A percentile compares a stretch with the other conserved stretches of the same genome.
phyloP scores from a whole-genome alignment of 306 rosid species.

The Cucumis hystrix region DNA sequence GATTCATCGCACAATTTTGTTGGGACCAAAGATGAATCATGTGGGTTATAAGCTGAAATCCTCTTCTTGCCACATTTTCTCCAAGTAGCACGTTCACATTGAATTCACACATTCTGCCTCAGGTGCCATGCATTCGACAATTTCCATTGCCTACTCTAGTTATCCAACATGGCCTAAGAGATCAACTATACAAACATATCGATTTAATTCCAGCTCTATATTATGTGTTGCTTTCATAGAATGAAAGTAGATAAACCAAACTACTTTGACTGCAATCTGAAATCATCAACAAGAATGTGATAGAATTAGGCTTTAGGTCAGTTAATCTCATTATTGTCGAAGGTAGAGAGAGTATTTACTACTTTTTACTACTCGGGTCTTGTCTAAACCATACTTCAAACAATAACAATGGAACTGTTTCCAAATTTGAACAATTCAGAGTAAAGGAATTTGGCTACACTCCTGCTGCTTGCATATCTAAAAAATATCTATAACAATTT shows the following conservation, averaged over 20 bases:
- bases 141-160: conserved; percentile 51
- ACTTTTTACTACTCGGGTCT: conserved; percentile 33
- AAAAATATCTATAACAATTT: conserved; percentile 26
- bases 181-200: conserved; percentile 43
- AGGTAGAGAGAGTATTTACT: conserved; percentile 39
- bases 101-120: conserved; percentile 40
- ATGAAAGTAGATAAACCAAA: conserved; percentile 36
- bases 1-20: conserved; percentile 45
- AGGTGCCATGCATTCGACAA: conserved; percentile 39
- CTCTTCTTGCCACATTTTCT: conserved; percentile 55
- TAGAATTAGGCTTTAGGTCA: conserved; percentile 36
- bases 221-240: conserved; percentile 36
- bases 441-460: conserved; percentile 46
- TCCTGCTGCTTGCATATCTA: too few relatives aligned
- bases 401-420: conserved; percentile 50
- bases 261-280: conserved; percentile 54
- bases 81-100: conserved; percentile 38
- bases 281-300: conserved; percentile 36
- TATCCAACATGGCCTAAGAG: conserved; percentile 52
- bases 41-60: conserved; percentile 41
- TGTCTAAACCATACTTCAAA: conserved; percentile 36
- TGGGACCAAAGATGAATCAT: conserved; percentile 42
- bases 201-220: conserved; percentile 36
- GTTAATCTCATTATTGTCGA: conserved; percentile 58
- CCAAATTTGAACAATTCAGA: conserved; percentile 37